Percentiles rank a stretch among this genome's conserved stretches.
phyloP scores from a whole-genome alignment of 1,284 basidiomycete species.

The Erythrobasidium hasegawianum region DNA sequence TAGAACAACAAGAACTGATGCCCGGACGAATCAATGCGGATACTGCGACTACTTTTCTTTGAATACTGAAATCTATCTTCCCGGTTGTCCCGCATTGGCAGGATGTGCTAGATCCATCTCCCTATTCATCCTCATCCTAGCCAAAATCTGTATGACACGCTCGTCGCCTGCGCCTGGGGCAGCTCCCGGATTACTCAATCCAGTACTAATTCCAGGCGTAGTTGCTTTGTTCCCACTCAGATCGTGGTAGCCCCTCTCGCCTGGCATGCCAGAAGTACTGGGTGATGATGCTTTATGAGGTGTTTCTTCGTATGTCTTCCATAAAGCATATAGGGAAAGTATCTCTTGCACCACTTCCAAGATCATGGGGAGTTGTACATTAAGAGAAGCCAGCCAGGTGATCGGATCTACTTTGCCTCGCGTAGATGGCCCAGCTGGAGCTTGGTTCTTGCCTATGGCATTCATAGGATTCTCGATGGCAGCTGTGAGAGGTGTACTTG shows the following conservation, averaged over 20 bases:
- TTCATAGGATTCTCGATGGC: neutral
- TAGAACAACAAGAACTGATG: slow-evolving; percentile 1
- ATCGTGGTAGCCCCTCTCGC: neutral
- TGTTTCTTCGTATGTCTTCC: slow-evolving; percentile 64
- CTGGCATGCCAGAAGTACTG: neutral
- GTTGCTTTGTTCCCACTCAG: neutral
- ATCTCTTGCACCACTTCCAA: slow-evolving; percentile 89
- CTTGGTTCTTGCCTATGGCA: neutral
- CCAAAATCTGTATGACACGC: slow-evolving; percentile 27
- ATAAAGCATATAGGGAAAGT: slow-evolving; percentile 77
- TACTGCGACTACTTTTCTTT: no score
- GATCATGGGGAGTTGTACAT: slow-evolving; percentile 75
- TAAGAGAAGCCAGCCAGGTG: slow-evolving; percentile 76
- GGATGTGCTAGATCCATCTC: slow-evolving; percentile 35
- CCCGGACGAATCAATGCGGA: no score
- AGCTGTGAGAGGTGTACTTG: neutral
- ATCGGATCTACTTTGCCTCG: slow-evolving; percentile 57
- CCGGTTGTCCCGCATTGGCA: slow-evolving; percentile 15
- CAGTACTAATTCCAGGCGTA: neutral
- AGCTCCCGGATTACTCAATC: neutral
- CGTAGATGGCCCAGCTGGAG: slow-evolving; percentile 30
- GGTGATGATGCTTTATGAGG: slow-evolving; percentile 1
- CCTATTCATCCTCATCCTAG: slow-evolving; percentile 30
- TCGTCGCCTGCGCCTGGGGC: slow-evolving; percentile 30
- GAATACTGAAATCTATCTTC: no score